Evolutionary conservation across 768 basidiomycete species (phyloP).

Genomic region (Boletus sensibilis): DNA sequence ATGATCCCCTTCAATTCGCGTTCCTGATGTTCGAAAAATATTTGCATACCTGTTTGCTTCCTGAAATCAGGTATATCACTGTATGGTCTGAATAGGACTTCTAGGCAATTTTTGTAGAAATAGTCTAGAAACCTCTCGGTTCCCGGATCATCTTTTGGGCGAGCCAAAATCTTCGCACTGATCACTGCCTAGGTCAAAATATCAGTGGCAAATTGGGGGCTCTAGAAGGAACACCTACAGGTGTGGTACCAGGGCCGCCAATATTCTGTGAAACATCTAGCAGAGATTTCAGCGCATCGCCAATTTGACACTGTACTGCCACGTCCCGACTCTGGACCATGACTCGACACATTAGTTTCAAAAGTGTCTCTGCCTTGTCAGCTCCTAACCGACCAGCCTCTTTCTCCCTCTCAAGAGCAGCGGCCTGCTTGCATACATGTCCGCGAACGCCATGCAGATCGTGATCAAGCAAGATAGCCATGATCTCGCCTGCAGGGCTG

Average conservation of each 20-base stretch:
- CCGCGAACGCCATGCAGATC: slow-evolving; percentile 83
- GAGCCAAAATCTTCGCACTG: slow-evolving; percentile 48
- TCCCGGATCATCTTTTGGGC: slow-evolving; percentile 76
- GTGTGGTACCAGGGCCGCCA: slow-evolving; percentile 36
- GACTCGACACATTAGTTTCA: slow-evolving; percentile 72
- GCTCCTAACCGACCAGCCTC: slow-evolving; percentile 53
- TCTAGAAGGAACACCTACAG: slow-evolving; percentile 26
- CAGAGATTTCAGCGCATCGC: slow-evolving; percentile 81
- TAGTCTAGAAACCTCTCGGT: slow-evolving; percentile 90
- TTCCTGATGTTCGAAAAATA: not conserved
- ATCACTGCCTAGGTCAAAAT: slow-evolving; percentile 25
- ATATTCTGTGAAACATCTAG: slow-evolving; percentile 67
- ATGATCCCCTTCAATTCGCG: not conserved
- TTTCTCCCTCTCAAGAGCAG: slow-evolving; percentile 67
- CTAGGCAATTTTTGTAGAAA: slow-evolving; percentile 84
- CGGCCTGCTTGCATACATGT: slow-evolving; percentile 80
- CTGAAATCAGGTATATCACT: slow-evolving; percentile 69
- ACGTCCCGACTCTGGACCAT: slow-evolving; percentile 79
- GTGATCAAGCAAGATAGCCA: slow-evolving; percentile 85
- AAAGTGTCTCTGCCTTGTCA: slow-evolving; percentile 68
- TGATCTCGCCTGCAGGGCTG: slow-evolving; percentile 80
- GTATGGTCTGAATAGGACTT: slow-evolving; percentile 81
- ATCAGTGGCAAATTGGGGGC: slow-evolving; percentile 3
- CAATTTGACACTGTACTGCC: slow-evolving; percentile 87
- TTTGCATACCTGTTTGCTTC: slow-evolving; percentile 41